Evolutionary conservation across 78 protist genomes (phyloP).

Genomic region (Planoprotostelium fungivorum): DNA sequence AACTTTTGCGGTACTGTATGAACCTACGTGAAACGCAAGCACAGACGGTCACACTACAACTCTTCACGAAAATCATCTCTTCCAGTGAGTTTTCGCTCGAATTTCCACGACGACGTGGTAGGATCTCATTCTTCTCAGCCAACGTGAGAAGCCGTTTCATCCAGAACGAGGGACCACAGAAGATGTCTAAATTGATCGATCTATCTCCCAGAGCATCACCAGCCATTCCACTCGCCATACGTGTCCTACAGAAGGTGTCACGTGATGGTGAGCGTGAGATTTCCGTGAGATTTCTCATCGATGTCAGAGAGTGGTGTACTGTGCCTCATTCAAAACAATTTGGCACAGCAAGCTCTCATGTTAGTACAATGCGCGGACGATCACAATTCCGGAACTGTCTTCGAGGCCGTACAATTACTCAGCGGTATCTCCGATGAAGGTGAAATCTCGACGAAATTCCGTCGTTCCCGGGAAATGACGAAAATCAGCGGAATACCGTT

Average conservation of each 20-base stretch:
- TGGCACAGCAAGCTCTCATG: background rate
- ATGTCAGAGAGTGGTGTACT: background rate
- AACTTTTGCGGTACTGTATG: background rate
- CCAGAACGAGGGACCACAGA: background rate
- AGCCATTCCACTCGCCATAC: background rate
- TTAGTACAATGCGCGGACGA: background rate
- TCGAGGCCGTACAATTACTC: background rate
- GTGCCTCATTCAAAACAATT: background rate
- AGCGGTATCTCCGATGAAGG: background rate
- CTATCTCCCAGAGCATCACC: background rate
- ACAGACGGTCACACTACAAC: background rate
- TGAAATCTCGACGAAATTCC: background rate
- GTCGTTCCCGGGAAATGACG: background rate
- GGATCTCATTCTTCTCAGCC: background rate
- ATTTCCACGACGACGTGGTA: background rate
- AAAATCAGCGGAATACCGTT: background rate
- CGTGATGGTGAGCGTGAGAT: background rate
- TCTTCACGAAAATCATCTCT: background rate
- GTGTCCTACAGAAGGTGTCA: background rate
- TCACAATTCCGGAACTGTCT: background rate
- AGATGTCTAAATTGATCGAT: background rate
- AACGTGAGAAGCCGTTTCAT: background rate
- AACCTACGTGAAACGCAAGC: background rate
- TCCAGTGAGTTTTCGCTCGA: background rate
- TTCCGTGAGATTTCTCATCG: background rate